Conservation (phyloP, 2,329 filamentous ascomycete genomes). For the Stagonosporopsis tanaceti region DNA sequence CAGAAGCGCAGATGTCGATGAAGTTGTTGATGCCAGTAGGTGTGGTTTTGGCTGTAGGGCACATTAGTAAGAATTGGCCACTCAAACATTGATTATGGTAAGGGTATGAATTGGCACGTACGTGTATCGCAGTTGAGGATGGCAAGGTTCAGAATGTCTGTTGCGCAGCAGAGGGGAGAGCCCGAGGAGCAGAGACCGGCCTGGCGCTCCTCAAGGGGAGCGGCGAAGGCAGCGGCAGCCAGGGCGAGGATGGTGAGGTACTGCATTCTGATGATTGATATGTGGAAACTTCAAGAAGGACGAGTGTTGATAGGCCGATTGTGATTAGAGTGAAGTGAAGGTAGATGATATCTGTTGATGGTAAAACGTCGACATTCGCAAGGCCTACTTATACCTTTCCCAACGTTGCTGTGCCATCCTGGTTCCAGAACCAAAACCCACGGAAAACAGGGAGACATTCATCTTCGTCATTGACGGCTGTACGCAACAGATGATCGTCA, state of each 20-base stretch:
- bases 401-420: slow-evolving; percentile 5
- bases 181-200: slow-evolving; percentile 46
- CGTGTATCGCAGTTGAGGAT: slow-evolving; percentile 65
- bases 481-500: slow-evolving; percentile 4
- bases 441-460: slow-evolving; percentile 12
- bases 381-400: slow-evolving; percentile 44
- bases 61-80: background rate
- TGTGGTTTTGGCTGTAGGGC: slow-evolving; percentile 42
- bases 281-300: slow-evolving; percentile 16
- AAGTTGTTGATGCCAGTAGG: slow-evolving; percentile 56
- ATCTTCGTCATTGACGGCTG: slow-evolving; percentile 19
- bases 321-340: slow-evolving; percentile 24
- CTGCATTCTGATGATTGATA: slow-evolving; percentile 40
- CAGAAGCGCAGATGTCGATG: slow-evolving; percentile 56
- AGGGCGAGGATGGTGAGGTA: slow-evolving; percentile 47
- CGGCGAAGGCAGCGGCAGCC: slow-evolving; percentile 41
- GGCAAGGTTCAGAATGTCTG: slow-evolving; percentile 66
- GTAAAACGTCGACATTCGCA: slow-evolving; percentile 25
- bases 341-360: slow-evolving; percentile 37
- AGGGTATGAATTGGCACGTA: slow-evolving; percentile 46
- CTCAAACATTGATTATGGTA: background rate
- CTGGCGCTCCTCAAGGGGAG: slow-evolving; percentile 45
- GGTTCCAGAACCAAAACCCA: background rate
- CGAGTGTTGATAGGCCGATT: slow-evolving; percentile 14
- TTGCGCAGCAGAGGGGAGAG: slow-evolving; percentile 66